phyloP scores from a whole-genome alignment of 192 early-diverging fungal species.

The Phlyctochytrium arcticum region DNA sequence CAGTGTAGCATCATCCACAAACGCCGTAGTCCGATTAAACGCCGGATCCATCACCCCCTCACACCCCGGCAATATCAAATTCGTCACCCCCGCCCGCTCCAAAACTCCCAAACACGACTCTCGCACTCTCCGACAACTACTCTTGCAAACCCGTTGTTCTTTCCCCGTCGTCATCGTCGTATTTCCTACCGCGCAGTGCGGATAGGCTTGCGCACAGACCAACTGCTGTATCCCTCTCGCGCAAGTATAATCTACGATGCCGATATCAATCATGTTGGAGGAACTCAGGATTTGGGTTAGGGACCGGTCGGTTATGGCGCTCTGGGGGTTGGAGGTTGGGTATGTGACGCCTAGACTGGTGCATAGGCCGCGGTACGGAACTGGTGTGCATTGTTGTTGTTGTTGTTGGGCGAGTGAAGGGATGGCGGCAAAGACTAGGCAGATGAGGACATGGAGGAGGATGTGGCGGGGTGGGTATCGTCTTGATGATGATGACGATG shows the following conservation, averaged over 20 bases:
- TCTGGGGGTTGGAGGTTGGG: background rate
- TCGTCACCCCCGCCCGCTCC: background rate
- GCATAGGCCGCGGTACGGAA: background rate
- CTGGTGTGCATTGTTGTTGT: background rate
- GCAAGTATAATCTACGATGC: background rate
- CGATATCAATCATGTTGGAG: background rate
- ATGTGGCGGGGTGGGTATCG: too few relatives aligned
- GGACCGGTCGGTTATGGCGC: background rate
- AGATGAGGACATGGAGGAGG: too few relatives aligned
- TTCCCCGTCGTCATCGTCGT: background rate
- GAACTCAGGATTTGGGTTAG: background rate
- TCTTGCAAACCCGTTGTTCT: constrained; percentile 3
- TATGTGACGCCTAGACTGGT: background rate
- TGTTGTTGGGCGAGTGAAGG: too few relatives aligned
- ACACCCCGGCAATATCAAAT: constrained; percentile 8
- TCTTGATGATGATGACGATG: too few relatives aligned
- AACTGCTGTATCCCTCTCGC: constrained; percentile 1
- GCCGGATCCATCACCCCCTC: background rate
- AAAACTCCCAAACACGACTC: background rate
- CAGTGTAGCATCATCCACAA: background rate
- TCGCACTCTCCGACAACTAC: background rate
- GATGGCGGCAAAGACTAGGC: too few relatives aligned
- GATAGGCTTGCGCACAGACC: background rate
- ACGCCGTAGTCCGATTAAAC: constrained; percentile 1
- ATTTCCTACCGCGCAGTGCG: background rate